phyloP scores from a whole-genome alignment of 352 stramenopile genomes.

The Pythium periplocum region DNA sequence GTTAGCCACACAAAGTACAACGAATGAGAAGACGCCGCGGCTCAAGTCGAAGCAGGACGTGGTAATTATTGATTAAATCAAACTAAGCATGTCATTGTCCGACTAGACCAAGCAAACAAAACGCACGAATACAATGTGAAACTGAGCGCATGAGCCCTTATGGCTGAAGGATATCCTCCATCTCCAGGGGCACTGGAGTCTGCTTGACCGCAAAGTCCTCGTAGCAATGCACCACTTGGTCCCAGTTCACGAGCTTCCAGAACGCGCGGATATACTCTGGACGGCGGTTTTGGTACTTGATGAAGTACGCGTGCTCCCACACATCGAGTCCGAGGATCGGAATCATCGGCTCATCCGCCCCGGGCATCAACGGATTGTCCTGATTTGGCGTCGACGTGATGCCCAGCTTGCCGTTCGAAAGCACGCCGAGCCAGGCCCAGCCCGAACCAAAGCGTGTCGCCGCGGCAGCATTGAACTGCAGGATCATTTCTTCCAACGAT shows the following conservation, averaged over 20 bases:
- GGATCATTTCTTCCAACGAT: constrained; percentile 55
- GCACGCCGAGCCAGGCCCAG: constrained; percentile 50
- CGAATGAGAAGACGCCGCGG: no score
- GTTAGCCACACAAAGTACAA: no score
- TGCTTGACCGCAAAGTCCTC: constrained; percentile 46
- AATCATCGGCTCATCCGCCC: constrained; percentile 35
- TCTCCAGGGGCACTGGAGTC: constrained; percentile 36
- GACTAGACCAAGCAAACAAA: no score
- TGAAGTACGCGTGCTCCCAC: constrained; percentile 85
- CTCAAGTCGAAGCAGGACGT: no score
- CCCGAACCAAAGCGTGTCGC: constrained; percentile 56
- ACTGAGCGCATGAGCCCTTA: no score
- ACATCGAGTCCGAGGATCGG: constrained; percentile 86
- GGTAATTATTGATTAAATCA: no score
- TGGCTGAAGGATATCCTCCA: constrained; percentile 17
- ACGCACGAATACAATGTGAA: no score
- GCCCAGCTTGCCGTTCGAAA: constrained; percentile 58
- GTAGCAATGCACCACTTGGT: constrained; percentile 54
- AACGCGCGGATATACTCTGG: constrained; percentile 88
- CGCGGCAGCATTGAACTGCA: constrained; percentile 50
- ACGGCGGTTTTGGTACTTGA: constrained; percentile 89
- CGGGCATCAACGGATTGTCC: constrained; percentile 42
- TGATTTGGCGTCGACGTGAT: constrained; percentile 90
- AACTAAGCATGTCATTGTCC: no score
- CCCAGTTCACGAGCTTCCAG: constrained; percentile 90